Evolutionary conservation across 495 filamentous ascomycete species (phyloP).

Genomic region (Chaetomium cochliodes): DNA sequence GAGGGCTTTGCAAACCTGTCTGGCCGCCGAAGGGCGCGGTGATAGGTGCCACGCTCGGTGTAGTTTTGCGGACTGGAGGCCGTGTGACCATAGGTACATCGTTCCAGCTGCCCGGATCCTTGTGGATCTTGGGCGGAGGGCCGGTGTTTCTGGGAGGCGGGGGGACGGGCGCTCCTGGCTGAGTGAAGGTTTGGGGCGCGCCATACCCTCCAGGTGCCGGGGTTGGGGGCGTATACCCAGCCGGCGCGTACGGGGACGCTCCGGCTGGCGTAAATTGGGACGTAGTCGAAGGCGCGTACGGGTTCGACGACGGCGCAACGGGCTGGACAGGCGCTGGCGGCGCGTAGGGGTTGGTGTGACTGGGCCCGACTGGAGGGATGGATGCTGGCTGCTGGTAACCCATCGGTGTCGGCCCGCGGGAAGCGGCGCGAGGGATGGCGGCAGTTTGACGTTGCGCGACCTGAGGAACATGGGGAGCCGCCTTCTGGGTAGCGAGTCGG

Average conservation of each 20-base stretch:
- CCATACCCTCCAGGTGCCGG: slow-evolving; percentile 38
- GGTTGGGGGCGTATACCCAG: slow-evolving; percentile 37
- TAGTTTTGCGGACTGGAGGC: slow-evolving; percentile 64
- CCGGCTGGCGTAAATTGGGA: slow-evolving; percentile 35
- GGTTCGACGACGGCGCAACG: slow-evolving; percentile 51
- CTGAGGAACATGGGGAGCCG: slow-evolving; percentile 40
- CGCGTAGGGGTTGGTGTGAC: slow-evolving; percentile 41
- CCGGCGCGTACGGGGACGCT: slow-evolving; percentile 37
- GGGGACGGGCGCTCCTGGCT: slow-evolving; percentile 21
- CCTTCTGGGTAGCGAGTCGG: slow-evolving; percentile 77
- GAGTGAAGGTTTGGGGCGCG: slow-evolving; percentile 31
- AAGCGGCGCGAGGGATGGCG: slow-evolving; percentile 29
- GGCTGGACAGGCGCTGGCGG: slow-evolving; percentile 35
- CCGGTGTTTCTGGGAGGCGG: slow-evolving; percentile 53
- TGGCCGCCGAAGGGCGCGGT: slow-evolving; percentile 69
- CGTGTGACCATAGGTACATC: slow-evolving; percentile 88
- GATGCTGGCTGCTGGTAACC: slow-evolving; percentile 43
- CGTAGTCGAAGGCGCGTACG: slow-evolving; percentile 58
- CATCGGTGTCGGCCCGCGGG: slow-evolving; percentile 33
- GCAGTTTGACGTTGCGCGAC: slow-evolving; percentile 34
- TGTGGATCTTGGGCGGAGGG: slow-evolving; percentile 67
- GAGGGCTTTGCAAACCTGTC: slow-evolving; percentile 44
- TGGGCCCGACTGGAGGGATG: slow-evolving; percentile 36
- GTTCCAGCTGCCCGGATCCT: slow-evolving; percentile 82
- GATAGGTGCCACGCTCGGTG: slow-evolving; percentile 63